Evolutionary conservation across 805 yeast species (phyloP), one percentile per base, ranked within the genome.

Genomic region (Metschnikowia picachoensis): DNA sequence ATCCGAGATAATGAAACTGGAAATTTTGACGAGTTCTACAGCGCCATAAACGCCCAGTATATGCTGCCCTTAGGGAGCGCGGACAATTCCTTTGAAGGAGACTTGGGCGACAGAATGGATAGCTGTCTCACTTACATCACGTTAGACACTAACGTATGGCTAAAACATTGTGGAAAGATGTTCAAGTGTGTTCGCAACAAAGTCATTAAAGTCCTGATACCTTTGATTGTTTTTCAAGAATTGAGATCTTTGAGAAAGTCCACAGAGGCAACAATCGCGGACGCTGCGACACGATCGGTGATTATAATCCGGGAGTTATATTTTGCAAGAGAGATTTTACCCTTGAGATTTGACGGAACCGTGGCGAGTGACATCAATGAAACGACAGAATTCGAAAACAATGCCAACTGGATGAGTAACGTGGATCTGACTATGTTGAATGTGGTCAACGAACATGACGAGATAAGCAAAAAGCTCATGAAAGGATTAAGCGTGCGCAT

Each of bases 251-350:
- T 86, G 50, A 67, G 92, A 48, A 78, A 85, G 55, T 82, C 88
- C 0, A 77, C 80, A 14, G 94, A 86, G 60, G 83, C 82, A 1
- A 78, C 84, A 4, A 82, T 86, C 15, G 79, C 88, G 1, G 94
- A 86, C 60, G 84, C 90, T 2, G 92, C 92, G 0, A 85, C 92
- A 0, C 67, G 95, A 42, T 86, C 90, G 1, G 90, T 86, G 7
- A 83, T 86, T 4, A 83, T 85, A 7, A 74, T 85, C 35, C 70
- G 91, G 49, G 90, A 84, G 56, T 65, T 86, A 42, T 82, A 80
- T 53, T 60, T 73, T 15, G 81, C 83, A 37, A 70, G 73, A 39
- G 76, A 74, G 41, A 70, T 84, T 33, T 49, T 80, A 30, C 85
- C 89, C 1, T 64, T 83, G 48, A 71, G 87, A 55, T 82, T 83